These are phyloP conservation scores for Erigeron philadelphicus DNA, from an alignment of 140 eudicot species.

Conservation along the genomic window DNA sequence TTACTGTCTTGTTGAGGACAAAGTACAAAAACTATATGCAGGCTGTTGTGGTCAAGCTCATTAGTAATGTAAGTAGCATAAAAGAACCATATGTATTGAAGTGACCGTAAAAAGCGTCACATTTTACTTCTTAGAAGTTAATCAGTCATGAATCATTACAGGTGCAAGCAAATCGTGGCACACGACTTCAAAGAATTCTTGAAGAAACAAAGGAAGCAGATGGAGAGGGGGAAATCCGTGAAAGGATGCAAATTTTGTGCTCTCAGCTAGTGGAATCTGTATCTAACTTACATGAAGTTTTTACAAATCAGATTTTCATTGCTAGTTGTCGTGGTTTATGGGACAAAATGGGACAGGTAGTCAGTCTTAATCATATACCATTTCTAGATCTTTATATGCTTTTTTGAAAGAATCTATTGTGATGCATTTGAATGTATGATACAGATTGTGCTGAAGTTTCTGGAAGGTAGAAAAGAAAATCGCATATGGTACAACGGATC, in stretches of 20 bases:
- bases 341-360: slow-evolving; percentile 97
- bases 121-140: not conserved
- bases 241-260: slow-evolving; percentile 68
- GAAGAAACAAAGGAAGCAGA: slow-evolving; percentile 93
- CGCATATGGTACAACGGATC: slow-evolving; percentile 91
- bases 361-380: not conserved
- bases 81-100: not conserved
- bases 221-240: slow-evolving; percentile 81
- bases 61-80: slow-evolving; percentile 54
- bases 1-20: slow-evolving; percentile 71
- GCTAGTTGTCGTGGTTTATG: slow-evolving; percentile 82
- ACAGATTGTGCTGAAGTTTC: slow-evolving; percentile 69
- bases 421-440: slow-evolving; percentile 17
- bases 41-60: slow-evolving; percentile 73
- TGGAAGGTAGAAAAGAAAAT: slow-evolving; percentile 92
- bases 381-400: not conserved
- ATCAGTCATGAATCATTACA: slow-evolving; percentile 26
- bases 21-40: slow-evolving; percentile 86
- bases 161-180: slow-evolving; percentile 65
- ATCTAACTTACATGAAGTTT: slow-evolving; percentile 78
- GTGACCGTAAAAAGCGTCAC: not conserved
- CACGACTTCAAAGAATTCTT: slow-evolving; percentile 76
- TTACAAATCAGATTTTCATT: slow-evolving; percentile 66
- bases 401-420: slow-evolving; percentile 3
- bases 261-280: slow-evolving; percentile 62